Conservation (phyloP, 768 basidiomycete species). For the Pleurotus citrinopileatus region DNA sequence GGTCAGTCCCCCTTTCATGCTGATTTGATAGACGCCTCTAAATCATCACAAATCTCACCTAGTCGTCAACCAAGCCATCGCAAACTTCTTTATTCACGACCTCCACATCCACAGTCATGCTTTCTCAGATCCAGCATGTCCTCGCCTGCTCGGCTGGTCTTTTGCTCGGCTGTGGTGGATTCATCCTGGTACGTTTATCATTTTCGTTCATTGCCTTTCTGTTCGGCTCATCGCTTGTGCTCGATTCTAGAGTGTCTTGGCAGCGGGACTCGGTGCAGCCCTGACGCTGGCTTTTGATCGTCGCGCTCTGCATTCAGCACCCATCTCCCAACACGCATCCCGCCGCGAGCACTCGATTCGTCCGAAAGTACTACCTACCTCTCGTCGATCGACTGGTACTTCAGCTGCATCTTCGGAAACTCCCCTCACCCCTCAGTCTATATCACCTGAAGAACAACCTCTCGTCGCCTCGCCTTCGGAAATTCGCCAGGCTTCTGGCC, state of each 20-base stretch:
- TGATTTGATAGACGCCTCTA: no score
- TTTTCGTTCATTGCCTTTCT: not conserved
- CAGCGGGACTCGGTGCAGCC: not conserved
- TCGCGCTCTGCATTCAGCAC: not conserved
- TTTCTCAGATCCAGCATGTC: not conserved
- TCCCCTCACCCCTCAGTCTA: not conserved
- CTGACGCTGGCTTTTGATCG: not conserved
- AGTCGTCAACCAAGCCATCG: not conserved
- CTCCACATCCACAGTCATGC: not conserved
- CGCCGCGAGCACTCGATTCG: no score
- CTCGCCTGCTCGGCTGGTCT: not conserved
- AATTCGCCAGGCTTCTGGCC: not conserved
- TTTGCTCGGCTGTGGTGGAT: not conserved
- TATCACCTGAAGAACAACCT: not conserved
- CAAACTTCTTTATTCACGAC: not conserved
- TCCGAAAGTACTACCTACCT: not conserved
- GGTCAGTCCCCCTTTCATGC: not conserved
- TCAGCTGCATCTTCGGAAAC: not conserved
- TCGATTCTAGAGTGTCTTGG: not conserved
- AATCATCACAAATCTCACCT: no score
- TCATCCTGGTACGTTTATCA: not conserved
- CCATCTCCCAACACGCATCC: not conserved
- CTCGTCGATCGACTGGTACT: not conserved
- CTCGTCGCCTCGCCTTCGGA: conserved; percentile 4
- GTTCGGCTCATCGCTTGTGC: not conserved